Base-by-base conservation (phyloP, 805 yeast genomes). In the Starmerella davenportii region DNA sequence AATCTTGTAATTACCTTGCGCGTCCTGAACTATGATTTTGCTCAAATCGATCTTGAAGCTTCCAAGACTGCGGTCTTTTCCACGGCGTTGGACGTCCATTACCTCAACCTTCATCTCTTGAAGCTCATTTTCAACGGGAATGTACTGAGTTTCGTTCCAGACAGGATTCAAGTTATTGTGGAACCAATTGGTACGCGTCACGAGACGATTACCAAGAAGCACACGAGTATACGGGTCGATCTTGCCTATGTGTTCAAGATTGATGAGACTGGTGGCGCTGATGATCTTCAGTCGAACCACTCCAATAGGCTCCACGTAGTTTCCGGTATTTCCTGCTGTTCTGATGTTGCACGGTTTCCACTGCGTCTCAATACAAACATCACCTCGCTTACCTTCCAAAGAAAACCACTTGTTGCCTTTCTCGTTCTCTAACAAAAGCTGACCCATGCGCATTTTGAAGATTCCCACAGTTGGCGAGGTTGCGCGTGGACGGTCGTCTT, bases 271-370 rank as follows among this genome's bases (percentile, higher is more conserved):
- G 40, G 67, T 70, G 32, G 92, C 95, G 43, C 68, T 69, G 47
- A 69, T 70, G 43, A 90, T 58, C 36, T 55, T 51, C 41, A 90
- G 65, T 53, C 95, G 74, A 4, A 85, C 68, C 25, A 79, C 87
- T 55, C 99, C 98, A 54, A 87, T 76, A 36, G 98, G 98, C 41
- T 82, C 82, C n/a, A 82, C 72, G 61, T 84, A 87, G 37, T 87
- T 90, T 48, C 76, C 72, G 43, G 82, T 80, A 30, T 73, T 59
- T 15, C 77, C 78, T 38, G 74, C 72, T 9, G 41, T 32, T 18
- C 65, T 58, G 51, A 87, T 60, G 21, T 68, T 72, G 37, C 85
- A 93, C 7, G 96, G 87, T 58, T 77, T 82, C 95, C 95, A 90
- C 38, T 63, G 59, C 21, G 90, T 72, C 4, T 69, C 59, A 40